Base-by-base conservation (phyloP, 768 basidiomycete genomes). In the Guyanaporus albipodus region DNA sequence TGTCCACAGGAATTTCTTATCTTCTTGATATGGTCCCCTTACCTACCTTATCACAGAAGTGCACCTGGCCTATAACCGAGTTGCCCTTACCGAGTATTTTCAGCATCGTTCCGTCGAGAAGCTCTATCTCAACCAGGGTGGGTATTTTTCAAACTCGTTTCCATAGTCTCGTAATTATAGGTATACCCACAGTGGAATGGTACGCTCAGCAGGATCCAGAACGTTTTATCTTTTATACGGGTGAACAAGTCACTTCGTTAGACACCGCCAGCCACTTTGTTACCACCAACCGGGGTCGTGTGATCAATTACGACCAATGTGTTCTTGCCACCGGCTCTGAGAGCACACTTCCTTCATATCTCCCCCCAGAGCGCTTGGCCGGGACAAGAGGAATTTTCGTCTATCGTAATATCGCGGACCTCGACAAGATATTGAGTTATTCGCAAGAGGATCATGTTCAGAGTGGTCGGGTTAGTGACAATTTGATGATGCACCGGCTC, bases 321-420 rank as follows among this genome's bases (percentile, higher is more conserved):
- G 68, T 87, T 19, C 65, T 89, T 27, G 81, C 84, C 1, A 87
- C 87, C 0, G 87, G 87, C 2, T 87, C 85, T 1, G 72, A 71
- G 19, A 83, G 84, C 1, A 73, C 73, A 2, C 69, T 87, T 14
- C 85, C 86, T 4, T 69, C 77, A 0, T 85, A 82, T 55, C 65
- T 78, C 27, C 67, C 78, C 5, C 54, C 66, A 1, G 67, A 70
- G 24, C 55, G 68, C 14, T 67, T 70, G 4, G 64, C 60, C 15
- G 61, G 56, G 24, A 75, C 72, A 7, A 71, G 70, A 29, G 86
- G 87, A 4, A 66, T 83, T 3, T 87, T 86, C 49, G 83, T 84
- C 0, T 89, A 89, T 57, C 77, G 87, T 26, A 85, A 79, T 50
- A 77, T 89, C 36, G 66, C 79, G 18, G 87, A 89, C 57, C 67